phyloP scores from a whole-genome alignment of 805 yeast genomes.

The Candida caryicola region DNA sequence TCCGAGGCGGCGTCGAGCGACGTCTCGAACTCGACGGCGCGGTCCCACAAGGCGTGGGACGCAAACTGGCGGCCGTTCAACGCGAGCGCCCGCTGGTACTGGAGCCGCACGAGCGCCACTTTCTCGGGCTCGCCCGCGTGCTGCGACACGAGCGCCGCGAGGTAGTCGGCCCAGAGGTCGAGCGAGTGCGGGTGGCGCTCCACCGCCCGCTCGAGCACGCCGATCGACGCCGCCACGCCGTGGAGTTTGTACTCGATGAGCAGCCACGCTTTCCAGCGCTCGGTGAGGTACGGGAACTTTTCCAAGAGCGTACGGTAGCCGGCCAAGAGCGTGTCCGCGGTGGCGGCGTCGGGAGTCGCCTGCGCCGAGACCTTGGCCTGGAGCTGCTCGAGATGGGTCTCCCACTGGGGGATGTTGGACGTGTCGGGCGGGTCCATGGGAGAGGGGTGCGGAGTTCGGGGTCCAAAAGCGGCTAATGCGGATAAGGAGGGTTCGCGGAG shows the following conservation, averaged over 20 bases:
- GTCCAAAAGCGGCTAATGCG: too few species aligned
- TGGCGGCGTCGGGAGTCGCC: slow-evolving; percentile 9
- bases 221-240: slow-evolving; percentile 52
- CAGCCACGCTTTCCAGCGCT: slow-evolving; percentile 63
- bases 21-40: slow-evolving; percentile 61
- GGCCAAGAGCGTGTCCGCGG: slow-evolving; percentile 16
- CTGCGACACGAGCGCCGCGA: slow-evolving; percentile 47
- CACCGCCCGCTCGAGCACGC: slow-evolving; percentile 44
- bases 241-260: slow-evolving; percentile 53
- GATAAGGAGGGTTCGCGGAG: too few species aligned
- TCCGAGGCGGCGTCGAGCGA: slow-evolving; percentile 25
- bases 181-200: slow-evolving; percentile 53
- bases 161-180: slow-evolving; percentile 69
- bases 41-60: slow-evolving; percentile 83
- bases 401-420: not conserved
- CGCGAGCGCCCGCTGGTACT: slow-evolving; percentile 49
- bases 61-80: slow-evolving; percentile 69
- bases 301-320: slow-evolving; percentile 37
- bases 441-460: too few species aligned
- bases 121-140: slow-evolving; percentile 25
- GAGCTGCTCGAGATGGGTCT: not conserved
- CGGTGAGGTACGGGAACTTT: slow-evolving; percentile 56
- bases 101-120: slow-evolving; percentile 27
- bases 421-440: not conserved
- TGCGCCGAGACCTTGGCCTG: not conserved